Percentiles rank a stretch among this genome's conserved stretches.
Conservation (phyloP, 2,329 filamentous ascomycete genomes). For the Stemphylium vesicarium region DNA sequence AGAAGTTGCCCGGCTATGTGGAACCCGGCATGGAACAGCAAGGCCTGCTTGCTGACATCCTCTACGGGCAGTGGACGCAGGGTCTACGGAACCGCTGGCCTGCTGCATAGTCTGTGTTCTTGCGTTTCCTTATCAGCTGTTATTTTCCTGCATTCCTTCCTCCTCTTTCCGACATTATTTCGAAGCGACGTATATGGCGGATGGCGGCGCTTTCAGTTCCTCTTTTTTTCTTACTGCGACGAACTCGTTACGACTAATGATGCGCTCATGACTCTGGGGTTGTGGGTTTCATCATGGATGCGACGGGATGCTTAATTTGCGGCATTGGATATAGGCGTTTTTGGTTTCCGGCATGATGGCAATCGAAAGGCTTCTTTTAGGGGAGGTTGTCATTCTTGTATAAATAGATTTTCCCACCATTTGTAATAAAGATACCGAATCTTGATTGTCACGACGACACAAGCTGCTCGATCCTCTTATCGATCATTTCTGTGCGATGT, state of each 20-base stretch:
- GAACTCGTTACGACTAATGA: slow-evolving; percentile 1
- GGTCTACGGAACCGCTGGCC: slow-evolving; percentile 67
- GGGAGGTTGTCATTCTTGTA: background rate
- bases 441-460: background rate
- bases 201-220: background rate
- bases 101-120: slow-evolving; percentile 17
- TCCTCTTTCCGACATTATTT: background rate
- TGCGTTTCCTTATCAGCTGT: too few relatives aligned
- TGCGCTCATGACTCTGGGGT: background rate
- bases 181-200: background rate
- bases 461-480: background rate
- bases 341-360: background rate
- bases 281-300: background rate
- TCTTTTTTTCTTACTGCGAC: background rate
- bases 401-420: background rate
- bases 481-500: too few relatives aligned
- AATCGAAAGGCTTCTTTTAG: background rate
- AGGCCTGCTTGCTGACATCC: slow-evolving; percentile 84
- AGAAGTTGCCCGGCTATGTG: slow-evolving; percentile 63
- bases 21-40: slow-evolving; percentile 88
- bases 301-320: background rate
- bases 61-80: slow-evolving; percentile 90
- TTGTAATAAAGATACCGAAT: background rate
- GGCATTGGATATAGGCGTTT: slow-evolving; percentile 2
- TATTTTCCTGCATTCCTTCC: background rate